phyloP scores from a whole-genome alignment of 2,329 filamentous ascomycete genomes.

The Xylaria sp. region DNA sequence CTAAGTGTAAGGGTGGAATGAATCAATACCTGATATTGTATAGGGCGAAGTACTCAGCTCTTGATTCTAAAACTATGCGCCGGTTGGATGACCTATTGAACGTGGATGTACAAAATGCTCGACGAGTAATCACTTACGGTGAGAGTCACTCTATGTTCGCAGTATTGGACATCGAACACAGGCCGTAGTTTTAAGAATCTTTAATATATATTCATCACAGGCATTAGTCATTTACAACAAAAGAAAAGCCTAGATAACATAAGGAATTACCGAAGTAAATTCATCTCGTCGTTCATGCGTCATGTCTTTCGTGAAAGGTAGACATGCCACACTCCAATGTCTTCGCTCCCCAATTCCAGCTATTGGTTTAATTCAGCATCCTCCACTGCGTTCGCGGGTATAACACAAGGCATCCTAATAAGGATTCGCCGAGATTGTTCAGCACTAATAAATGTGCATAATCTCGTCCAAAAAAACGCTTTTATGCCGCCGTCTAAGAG shows the following conservation, averaged over 20 bases:
- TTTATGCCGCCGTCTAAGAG: slow-evolving; percentile 23
- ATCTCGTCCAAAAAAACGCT: slow-evolving; percentile 27
- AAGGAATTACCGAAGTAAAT: slow-evolving; percentile 37
- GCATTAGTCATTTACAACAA: slow-evolving; percentile 2
- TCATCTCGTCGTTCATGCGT: slow-evolving; percentile 51
- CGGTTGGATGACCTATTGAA: background rate
- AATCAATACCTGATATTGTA: no score
- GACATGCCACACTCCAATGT: slow-evolving; percentile 33
- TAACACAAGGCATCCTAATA: slow-evolving; percentile 13
- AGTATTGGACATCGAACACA: background rate
- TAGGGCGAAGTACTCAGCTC: no score
- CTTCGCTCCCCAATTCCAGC: slow-evolving; percentile 24
- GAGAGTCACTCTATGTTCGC: background rate
- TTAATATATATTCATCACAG: background rate
- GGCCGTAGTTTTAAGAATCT: background rate
- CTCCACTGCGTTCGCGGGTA: slow-evolving; percentile 1
- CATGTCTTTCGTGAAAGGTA: slow-evolving; percentile 46
- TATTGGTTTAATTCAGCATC: slow-evolving; percentile 7
- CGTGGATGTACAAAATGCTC: background rate
- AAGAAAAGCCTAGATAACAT: background rate
- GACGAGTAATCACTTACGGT: background rate
- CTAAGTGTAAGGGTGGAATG: no score
- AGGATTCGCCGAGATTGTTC: slow-evolving; percentile 25
- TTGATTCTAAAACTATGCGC: background rate
- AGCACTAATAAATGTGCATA: slow-evolving; percentile 40